Percentiles rank a stretch among this genome's conserved stretches.
Evolutionary conservation across 441 rosid genomes (phyloP).

Genomic region (Populus hybrid): DNA sequence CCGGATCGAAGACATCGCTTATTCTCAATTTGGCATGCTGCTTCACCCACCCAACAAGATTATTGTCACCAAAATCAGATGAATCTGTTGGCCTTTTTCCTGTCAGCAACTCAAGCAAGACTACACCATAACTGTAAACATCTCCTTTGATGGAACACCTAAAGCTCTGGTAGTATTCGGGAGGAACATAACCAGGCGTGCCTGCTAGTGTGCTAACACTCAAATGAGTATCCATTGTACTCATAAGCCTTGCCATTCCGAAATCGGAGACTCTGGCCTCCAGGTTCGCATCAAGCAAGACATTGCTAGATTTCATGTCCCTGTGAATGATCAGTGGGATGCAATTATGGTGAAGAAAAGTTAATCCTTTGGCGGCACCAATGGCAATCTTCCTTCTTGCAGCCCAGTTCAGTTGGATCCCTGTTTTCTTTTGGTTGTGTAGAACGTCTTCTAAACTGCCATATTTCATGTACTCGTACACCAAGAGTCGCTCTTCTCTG

Average conservation of each 20-base stretch:
- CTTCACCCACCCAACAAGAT: slow-evolving; percentile 97
- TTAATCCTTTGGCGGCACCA: slow-evolving; percentile 92
- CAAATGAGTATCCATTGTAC: too few relatives aligned
- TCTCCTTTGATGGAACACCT: too few relatives aligned
- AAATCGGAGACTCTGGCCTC: too few relatives aligned
- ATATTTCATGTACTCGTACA: slow-evolving; percentile 88
- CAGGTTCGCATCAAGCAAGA: too few relatives aligned
- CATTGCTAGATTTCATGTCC: too few relatives aligned
- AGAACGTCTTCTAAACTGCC: slow-evolving; percentile 96
- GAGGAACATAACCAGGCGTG: too few relatives aligned
- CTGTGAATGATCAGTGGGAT: slow-evolving; percentile 29
- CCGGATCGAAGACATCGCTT: slow-evolving; percentile 75
- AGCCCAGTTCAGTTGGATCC: slow-evolving; percentile 72
- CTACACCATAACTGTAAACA: too few relatives aligned
- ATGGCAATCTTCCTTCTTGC: slow-evolving; percentile 81
- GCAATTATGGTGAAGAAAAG: slow-evolving; percentile 93
- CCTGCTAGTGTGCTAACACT: too few relatives aligned
- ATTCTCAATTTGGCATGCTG: slow-evolving; percentile 74
- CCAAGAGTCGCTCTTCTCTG: slow-evolving; percentile 91
- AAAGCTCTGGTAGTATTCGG: too few relatives aligned
- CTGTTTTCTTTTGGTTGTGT: slow-evolving; percentile 61
- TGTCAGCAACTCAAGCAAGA: too few relatives aligned
- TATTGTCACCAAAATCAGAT: slow-evolving; percentile 93
- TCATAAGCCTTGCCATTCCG: too few relatives aligned
- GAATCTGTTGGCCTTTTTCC: slow-evolving; percentile 70